Percentiles rank a stretch among this genome's conserved stretches.
Evolutionary conservation across 2,329 filamentous ascomycete genomes (phyloP).

Genomic region (Leptographium radiaticola): DNA sequence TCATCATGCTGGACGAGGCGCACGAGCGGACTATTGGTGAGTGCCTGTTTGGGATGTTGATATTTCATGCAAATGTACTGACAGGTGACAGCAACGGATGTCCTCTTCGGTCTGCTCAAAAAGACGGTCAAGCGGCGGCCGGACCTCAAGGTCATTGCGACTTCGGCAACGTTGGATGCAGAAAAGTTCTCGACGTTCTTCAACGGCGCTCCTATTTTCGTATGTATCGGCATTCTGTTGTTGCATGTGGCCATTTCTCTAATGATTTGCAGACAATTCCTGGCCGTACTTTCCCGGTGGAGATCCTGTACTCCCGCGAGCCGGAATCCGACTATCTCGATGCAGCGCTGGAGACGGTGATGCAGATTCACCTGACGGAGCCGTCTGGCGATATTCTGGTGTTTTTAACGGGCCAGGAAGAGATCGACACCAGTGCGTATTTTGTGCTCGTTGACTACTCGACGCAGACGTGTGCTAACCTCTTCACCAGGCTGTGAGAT

Average conservation of each 20-base stretch:
- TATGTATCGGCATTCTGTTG: not conserved
- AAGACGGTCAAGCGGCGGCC: slow-evolving; percentile 77
- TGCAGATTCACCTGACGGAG: slow-evolving; percentile 95
- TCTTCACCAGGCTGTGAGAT: slow-evolving; percentile 54
- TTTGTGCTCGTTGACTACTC: not conserved
- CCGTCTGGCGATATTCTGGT: slow-evolving; percentile 88
- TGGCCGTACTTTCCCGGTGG: slow-evolving; percentile 87
- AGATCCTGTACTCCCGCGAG: slow-evolving; percentile 88
- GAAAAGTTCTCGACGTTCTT: slow-evolving; percentile 98
- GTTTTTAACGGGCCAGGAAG: slow-evolving; percentile 93
- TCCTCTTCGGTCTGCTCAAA: slow-evolving; percentile 86
- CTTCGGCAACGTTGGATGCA: slow-evolving; percentile 88
- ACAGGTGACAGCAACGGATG: slow-evolving; percentile 55
- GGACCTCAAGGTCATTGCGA: slow-evolving; percentile 91
- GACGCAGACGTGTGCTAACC: not conserved
- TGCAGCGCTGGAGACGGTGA: slow-evolving; percentile 85
- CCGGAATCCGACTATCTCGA: slow-evolving; percentile 95
- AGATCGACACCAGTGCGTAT: slow-evolving; percentile 67
- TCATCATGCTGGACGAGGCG: slow-evolving; percentile 96
- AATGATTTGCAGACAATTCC: slow-evolving; percentile 52
- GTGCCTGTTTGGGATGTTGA: not conserved
- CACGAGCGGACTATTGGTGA: slow-evolving; percentile 78
- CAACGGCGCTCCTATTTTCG: slow-evolving; percentile 84
- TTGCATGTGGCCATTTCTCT: not conserved
- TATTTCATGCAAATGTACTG: not conserved